phyloP scores from a whole-genome alignment of 139 green algal genomes.

The Coelastrella sp. region DNA sequence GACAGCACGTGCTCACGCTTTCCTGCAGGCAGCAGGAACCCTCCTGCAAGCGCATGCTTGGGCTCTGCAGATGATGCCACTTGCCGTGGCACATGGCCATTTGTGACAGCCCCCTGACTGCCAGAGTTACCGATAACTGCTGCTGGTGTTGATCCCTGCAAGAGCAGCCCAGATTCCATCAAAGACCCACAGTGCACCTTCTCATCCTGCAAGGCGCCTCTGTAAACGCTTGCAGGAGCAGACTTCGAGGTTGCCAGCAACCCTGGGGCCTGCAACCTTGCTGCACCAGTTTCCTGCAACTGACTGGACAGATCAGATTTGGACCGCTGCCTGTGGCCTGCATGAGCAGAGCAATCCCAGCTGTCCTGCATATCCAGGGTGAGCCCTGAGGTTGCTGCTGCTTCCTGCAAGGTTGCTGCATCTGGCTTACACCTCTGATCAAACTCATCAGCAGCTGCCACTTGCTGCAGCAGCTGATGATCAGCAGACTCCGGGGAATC shows the following conservation, averaged over 20 bases:
- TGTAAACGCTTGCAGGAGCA: slow-evolving; percentile 1
- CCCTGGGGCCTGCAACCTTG: neutral
- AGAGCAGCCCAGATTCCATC: neutral
- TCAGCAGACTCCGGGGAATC: neutral
- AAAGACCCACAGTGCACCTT: slow-evolving; percentile 11
- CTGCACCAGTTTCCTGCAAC: neutral
- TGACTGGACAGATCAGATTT: neutral
- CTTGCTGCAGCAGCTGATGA: slow-evolving; percentile 28
- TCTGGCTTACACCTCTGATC: neutral
- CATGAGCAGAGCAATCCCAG: neutral
- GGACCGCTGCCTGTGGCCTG: neutral
- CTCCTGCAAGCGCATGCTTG: neutral
- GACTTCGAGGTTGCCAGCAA: slow-evolving; percentile 6
- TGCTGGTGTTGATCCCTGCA: neutral
- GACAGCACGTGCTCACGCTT: neutral
- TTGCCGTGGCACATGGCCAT: too few relatives aligned
- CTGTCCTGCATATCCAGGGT: neutral
- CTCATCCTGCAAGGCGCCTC: neutral
- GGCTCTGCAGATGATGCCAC: neutral
- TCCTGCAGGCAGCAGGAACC: neutral
- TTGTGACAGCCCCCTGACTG: neutral
- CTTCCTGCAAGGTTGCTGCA: neutral
- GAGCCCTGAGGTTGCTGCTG: neutral
- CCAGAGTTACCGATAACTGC: neutral
- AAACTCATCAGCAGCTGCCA: neutral